Evolutionary conservation across 805 yeast genomes (phyloP).

Genomic region (Maudiozyma bulderi): DNA sequence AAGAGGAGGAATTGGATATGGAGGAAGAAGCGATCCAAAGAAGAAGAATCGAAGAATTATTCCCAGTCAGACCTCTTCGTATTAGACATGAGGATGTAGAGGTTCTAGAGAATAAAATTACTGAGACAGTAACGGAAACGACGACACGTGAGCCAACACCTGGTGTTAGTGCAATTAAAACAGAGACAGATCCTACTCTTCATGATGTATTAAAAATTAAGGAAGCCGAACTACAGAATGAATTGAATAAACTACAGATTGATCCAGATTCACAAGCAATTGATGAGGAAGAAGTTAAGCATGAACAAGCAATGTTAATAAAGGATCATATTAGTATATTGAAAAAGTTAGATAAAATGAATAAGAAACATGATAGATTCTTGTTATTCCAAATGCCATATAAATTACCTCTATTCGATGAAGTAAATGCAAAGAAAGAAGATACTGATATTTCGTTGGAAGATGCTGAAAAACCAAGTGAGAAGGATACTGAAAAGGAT

Average conservation of each 20-base stretch:
- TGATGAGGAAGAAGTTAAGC: slow-evolving; percentile 28
- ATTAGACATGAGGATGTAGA: slow-evolving; percentile 35
- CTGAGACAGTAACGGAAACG: slow-evolving; percentile 20
- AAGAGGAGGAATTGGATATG: slow-evolving; percentile 12
- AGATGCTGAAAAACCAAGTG: not conserved
- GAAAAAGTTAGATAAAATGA: slow-evolving; percentile 20
- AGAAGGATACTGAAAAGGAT: not conserved
- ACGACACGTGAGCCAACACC: slow-evolving; percentile 25
- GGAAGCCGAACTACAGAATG: slow-evolving; percentile 22
- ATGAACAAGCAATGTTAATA: slow-evolving; percentile 28
- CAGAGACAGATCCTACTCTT: slow-evolving; percentile 9
- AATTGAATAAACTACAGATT: slow-evolving; percentile 21
- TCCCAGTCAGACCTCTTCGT: slow-evolving; percentile 65
- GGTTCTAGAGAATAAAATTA: slow-evolving; percentile 25
- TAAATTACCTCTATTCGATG: slow-evolving; percentile 29
- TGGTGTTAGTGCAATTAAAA: slow-evolving; percentile 12
- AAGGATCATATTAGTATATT: slow-evolving; percentile 34
- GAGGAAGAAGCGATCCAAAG: slow-evolving; percentile 23
- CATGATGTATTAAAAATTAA: slow-evolving; percentile 14
- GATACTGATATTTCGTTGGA: not conserved
- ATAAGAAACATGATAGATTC: slow-evolving; percentile 28
- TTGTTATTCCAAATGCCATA: slow-evolving; percentile 34
- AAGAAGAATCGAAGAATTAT: slow-evolving; percentile 30
- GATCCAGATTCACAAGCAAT: slow-evolving; percentile 23
- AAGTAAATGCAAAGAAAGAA: slow-evolving; percentile 7